These are phyloP conservation scores for Lachnellula cervina DNA, from an alignment of 2,329 filamentous ascomycete genomes.

Conservation along the genomic window DNA sequence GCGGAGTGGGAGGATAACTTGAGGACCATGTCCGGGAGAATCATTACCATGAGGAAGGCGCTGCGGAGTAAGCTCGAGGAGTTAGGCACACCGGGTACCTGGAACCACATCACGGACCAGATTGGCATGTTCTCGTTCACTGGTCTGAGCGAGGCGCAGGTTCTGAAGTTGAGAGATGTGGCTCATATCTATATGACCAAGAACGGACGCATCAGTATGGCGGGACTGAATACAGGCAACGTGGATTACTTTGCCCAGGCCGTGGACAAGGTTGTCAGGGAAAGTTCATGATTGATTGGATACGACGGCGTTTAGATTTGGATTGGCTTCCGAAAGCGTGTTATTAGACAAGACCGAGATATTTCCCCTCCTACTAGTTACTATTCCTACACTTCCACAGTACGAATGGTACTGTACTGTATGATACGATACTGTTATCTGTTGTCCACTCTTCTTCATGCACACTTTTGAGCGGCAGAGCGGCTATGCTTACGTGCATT, in stretches of 20 bases:
- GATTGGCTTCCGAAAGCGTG: no score
- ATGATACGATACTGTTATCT: no score
- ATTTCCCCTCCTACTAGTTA: no score
- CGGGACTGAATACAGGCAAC: conserved; percentile 88
- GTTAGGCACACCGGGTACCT: conserved; percentile 79
- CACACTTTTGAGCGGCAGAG: no score
- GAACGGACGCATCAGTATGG: conserved; percentile 98
- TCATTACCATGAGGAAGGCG: conserved; percentile 82
- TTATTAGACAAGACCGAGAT: no score
- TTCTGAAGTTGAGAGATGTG: conserved; percentile 62
- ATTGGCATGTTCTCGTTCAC: conserved; percentile 99
- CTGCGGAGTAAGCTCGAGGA: conserved; percentile 77
- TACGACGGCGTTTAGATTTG: not conserved
- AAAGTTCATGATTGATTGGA: conserved; percentile 15
- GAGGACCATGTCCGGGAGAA: conserved; percentile 89
- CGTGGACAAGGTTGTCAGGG: conserved; percentile 71
- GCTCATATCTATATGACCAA: conserved; percentile 90
- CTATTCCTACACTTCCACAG: no score
- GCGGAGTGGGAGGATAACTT: conserved; percentile 87
- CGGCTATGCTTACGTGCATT: no score
- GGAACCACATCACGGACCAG: conserved; percentile 97
- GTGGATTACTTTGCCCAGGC: conserved; percentile 90
- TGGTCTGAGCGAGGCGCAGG: conserved; percentile 69
- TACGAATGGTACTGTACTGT: no score
- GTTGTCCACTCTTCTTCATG: no score